Evolutionary conservation across 345 rosid species (phyloP), one percentile per base, ranked within the genome.

Genomic region (Turnera subulata): DNA sequence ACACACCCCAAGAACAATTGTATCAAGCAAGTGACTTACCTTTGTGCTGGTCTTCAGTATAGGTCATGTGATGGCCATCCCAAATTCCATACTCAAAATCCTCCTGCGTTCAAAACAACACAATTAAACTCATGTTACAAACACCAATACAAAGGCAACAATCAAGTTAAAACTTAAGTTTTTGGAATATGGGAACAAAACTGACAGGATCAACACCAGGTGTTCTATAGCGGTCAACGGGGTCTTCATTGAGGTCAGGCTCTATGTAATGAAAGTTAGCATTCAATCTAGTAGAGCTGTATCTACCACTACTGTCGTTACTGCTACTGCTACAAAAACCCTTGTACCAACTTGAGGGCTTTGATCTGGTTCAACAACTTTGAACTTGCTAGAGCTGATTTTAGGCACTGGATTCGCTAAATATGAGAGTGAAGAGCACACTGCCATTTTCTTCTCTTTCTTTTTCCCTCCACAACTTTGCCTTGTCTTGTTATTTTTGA

Each of bases 231-330:
- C 84, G 83, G 55, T 88, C 96, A 53, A 73, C 54, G 0, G 95
- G 93, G 46, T 91, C 95, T 71, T 91, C 98, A 6, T 84, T 81
- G 56, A 91, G 90, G 49, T 91, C 98, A 18, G 93, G 96, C 62
- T 91, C 96, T 33, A 84, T 79, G 72, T 81, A 73, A 2, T 87
- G 50, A 58, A 91, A 61, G 26, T 91, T 95, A 0, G 83, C 83
- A 25, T 78, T 71, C 59, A 77, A 20, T 53, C 76, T 75, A 16
- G 72, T 57, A 29, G 72, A 55, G 22, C 58, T 61, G 55, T 50
- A 33, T 43, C 75, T 68, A n/a, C n/a, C n/a, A n/a, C n/a, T n/a
- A n/a, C n/a, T n/a, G n/a, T n/a, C n/a, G 35, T 57, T 29, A 3
- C 35, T 29, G 35, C 8, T 29, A 29, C 35, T 29, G 35, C 35